phyloP scores from a whole-genome alignment of 2,329 filamentous ascomycete genomes.

The Penicillium sp. region DNA sequence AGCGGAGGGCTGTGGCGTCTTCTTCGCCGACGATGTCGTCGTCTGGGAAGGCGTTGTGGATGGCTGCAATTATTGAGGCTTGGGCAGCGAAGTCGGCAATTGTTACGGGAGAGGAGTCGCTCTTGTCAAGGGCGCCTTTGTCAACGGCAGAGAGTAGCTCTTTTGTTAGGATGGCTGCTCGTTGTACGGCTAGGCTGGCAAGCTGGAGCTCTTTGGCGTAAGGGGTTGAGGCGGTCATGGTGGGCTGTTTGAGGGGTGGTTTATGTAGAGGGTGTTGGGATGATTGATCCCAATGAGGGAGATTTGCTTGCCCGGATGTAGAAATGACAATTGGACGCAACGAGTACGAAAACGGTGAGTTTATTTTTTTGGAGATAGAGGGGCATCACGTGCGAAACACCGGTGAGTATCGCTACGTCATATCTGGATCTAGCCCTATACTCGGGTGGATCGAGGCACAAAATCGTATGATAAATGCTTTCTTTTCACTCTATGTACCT shows the following conservation, averaged over 20 bases:
- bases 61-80: slow-evolving; percentile 58
- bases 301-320: background rate
- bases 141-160: slow-evolving; percentile 49
- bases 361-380: slow-evolving; percentile 3
- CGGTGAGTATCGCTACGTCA: slow-evolving; percentile 9
- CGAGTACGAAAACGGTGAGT: background rate
- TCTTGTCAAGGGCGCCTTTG: slow-evolving; percentile 55
- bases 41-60: slow-evolving; percentile 53
- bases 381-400: slow-evolving; percentile 8
- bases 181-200: slow-evolving; percentile 50
- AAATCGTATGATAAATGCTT: background rate
- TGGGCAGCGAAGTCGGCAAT: slow-evolving; percentile 64
- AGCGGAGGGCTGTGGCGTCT: slow-evolving; percentile 53
- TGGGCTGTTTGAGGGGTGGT: background rate
- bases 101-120: slow-evolving; percentile 60
- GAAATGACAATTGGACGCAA: background rate
- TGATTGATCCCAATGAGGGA: background rate
- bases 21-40: slow-evolving; percentile 64
- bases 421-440: background rate
- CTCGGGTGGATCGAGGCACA: background rate
- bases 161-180: slow-evolving; percentile 59
- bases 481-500: no score
- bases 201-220: slow-evolving; percentile 39
- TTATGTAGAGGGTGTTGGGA: background rate
- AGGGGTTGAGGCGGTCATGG: slow-evolving; percentile 24